phyloP scores from a whole-genome alignment of 805 yeast genomes.

The Tetrapisispora namnaoensis region DNA sequence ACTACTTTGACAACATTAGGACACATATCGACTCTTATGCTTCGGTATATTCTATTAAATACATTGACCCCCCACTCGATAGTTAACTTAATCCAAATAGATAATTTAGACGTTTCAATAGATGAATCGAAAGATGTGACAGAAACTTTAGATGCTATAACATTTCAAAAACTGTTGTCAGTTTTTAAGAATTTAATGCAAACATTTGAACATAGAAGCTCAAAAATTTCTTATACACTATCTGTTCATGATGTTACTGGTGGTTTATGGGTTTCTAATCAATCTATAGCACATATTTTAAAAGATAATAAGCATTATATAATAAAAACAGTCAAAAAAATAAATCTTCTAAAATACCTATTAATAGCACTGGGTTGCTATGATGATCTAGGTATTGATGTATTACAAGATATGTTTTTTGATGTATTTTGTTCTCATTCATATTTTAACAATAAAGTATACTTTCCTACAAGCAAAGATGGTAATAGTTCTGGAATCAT shows the following conservation, averaged over 20 bases:
- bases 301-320: conserved; percentile 44
- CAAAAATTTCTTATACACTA: conserved; percentile 20
- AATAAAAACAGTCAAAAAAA: conserved; percentile 55
- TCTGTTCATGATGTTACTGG: conserved; percentile 61
- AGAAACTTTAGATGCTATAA: background rate
- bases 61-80: conserved; percentile 3
- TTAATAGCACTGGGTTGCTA: conserved; percentile 79
- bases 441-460: conserved; percentile 12
- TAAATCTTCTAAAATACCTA: conserved; percentile 78
- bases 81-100: background rate
- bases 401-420: conserved; percentile 73
- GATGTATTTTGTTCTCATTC: conserved; percentile 75
- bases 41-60: conserved; percentile 1
- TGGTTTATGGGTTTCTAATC: conserved; percentile 60
- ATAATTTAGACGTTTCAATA: background rate
- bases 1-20: background rate
- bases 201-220: background rate
- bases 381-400: conserved; percentile 71
- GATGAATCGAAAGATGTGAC: background rate
- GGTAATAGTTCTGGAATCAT: background rate
- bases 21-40: conserved; percentile 1
- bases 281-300: conserved; percentile 46
- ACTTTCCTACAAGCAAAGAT: background rate
- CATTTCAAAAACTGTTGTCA: background rate
- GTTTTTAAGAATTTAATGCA: background rate